Evolutionary conservation across 352 stramenopile genomes (phyloP).

Genomic region (Thalassiosira ordinaria): DNA sequence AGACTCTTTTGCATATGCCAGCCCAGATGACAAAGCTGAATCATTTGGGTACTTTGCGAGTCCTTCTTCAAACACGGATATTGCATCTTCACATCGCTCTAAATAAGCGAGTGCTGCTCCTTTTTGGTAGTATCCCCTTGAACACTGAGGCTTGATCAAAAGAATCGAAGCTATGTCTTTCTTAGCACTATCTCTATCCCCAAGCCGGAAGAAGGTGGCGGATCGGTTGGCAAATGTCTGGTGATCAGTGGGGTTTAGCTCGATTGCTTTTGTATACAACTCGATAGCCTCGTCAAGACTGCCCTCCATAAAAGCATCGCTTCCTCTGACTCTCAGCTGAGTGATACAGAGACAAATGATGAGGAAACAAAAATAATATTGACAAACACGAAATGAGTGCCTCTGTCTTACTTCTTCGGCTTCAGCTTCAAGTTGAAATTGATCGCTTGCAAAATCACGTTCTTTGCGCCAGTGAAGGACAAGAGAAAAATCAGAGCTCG

Average conservation of each 20-base stretch:
- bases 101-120: neutral
- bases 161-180: no score
- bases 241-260: neutral
- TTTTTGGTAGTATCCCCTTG: neutral
- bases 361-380: no score
- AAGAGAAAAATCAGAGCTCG: no score
- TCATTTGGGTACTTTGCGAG: neutral
- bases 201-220: neutral
- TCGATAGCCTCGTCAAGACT: neutral
- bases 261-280: neutral
- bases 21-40: neutral
- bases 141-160: no score
- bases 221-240: neutral
- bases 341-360: no score
- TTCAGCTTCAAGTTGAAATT: no score
- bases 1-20: neutral
- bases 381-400: no score
- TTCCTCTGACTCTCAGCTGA: neutral
- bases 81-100: neutral
- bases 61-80: neutral
- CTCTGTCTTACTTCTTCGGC: no score
- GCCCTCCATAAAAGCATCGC: neutral
- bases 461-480: no score
- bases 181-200: neutral
- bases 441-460: no score